These are phyloP conservation scores for Colletotrichum graminicola DNA, from an alignment of 2,329 filamentous ascomycete species.

Conservation along the genomic window DNA sequence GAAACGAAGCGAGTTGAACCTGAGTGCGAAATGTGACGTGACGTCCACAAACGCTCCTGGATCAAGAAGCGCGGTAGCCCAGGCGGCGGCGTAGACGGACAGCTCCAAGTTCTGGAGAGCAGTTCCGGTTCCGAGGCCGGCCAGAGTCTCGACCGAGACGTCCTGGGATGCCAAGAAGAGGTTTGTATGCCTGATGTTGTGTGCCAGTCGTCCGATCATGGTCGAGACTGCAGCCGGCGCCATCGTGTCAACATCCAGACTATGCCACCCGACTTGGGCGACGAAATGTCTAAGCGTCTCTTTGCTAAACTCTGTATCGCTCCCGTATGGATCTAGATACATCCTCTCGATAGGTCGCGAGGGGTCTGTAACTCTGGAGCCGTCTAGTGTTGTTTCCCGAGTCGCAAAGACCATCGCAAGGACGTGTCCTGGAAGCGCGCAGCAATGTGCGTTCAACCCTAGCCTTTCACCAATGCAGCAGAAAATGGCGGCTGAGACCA, in stretches of 20 bases:
- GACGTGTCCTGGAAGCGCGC: constrained; percentile 86
- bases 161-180: constrained; percentile 51
- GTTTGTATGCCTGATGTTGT: constrained; percentile 71
- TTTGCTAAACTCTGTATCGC: constrained; percentile 73
- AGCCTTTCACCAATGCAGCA: constrained; percentile 81
- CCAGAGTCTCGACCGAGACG: constrained; percentile 37
- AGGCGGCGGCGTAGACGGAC: constrained; percentile 79
- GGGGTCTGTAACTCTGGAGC: constrained; percentile 48
- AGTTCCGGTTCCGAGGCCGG: constrained; percentile 47
- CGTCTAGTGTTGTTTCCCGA: constrained; percentile 71
- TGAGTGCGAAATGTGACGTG: constrained; percentile 46
- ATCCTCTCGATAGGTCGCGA: constrained; percentile 63
- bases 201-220: constrained; percentile 80
- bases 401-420: constrained; percentile 80
- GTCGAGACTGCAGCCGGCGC: constrained; percentile 72
- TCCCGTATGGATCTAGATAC: constrained; percentile 87
- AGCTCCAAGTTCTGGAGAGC: constrained; percentile 68
- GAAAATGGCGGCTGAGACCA: constrained; percentile 90
- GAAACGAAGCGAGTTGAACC: constrained; percentile 62
- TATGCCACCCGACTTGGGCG: constrained; percentile 60
- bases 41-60: constrained; percentile 39
- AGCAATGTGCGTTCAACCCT: constrained; percentile 81
- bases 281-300: constrained; percentile 71
- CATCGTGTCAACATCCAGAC: constrained; percentile 65
- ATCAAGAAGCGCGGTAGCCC: constrained; percentile 72